phyloP scores from a whole-genome alignment of 352 stramenopile genomes.

The Pythium dissimile region DNA sequence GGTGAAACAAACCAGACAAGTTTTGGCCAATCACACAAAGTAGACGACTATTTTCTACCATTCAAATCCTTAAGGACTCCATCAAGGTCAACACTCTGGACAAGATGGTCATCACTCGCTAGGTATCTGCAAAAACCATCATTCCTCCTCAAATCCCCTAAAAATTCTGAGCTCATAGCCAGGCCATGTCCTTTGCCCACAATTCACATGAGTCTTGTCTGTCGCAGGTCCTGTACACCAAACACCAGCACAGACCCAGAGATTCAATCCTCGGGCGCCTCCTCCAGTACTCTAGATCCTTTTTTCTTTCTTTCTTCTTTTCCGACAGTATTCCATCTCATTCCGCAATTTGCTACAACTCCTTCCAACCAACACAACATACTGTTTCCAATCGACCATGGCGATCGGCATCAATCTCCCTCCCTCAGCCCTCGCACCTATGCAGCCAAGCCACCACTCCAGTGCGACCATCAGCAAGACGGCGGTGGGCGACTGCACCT shows the following conservation, averaged over 20 bases:
- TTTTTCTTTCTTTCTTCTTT: background rate
- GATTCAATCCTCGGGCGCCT: too few species aligned
- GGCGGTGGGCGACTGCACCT: conserved; percentile 21
- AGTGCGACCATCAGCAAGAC: background rate
- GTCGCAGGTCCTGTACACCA: background rate
- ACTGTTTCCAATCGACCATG: background rate
- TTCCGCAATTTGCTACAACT: background rate
- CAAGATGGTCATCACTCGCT: too few species aligned
- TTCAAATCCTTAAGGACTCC: too few species aligned
- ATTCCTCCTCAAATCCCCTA: too few species aligned
- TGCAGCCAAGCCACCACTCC: background rate
- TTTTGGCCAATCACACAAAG: background rate
- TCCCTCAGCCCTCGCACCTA: background rate
- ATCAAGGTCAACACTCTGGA: too few species aligned
- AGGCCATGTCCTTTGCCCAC: background rate
- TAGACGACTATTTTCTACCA: background rate
- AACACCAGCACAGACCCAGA: background rate
- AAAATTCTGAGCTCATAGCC: too few species aligned
- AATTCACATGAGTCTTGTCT: background rate
- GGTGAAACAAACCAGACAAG: background rate
- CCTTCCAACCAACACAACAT: background rate
- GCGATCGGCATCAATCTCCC: background rate
- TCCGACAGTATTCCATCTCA: background rate
- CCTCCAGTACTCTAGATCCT: background rate
- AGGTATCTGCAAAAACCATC: background rate